Evolutionary conservation across 208 protist species (phyloP).

Genomic region (Leishmania arabica): DNA sequence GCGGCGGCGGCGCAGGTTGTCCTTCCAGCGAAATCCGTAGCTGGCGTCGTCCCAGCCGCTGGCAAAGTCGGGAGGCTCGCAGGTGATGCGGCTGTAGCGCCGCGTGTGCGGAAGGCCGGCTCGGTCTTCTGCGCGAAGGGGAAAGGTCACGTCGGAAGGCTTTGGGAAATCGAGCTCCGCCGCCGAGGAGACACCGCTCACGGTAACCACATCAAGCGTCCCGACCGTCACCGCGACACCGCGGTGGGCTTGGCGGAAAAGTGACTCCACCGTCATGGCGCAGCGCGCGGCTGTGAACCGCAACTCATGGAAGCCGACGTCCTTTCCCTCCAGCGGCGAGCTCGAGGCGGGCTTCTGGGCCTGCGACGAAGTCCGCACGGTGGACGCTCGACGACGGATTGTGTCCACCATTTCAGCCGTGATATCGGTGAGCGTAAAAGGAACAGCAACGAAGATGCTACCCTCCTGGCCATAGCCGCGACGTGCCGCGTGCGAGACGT

Average conservation of each 20-base stretch:
- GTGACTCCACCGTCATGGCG: constrained; percentile 30
- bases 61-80: constrained; percentile 34
- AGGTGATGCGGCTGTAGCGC: constrained; percentile 32
- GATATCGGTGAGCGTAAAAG: constrained; percentile 22
- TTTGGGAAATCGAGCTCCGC: not conserved
- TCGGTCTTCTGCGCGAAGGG: constrained; percentile 19
- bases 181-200: not conserved
- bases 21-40: constrained; percentile 47
- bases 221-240: constrained; percentile 31
- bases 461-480: constrained; percentile 50
- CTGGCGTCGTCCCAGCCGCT: constrained; percentile 28
- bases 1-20: constrained; percentile 58
- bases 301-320: constrained; percentile 22
- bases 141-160: constrained; percentile 8
- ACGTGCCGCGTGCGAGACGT: constrained; percentile 34
- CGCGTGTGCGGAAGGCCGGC: not conserved
- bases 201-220: constrained; percentile 27
- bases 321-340: not conserved
- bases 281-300: constrained; percentile 24
- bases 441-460: constrained; percentile 41
- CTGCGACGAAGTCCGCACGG: not conserved
- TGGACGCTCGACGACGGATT: not conserved
- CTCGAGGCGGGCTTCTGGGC: not conserved
- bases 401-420: constrained; percentile 14
- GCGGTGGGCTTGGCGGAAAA: constrained; percentile 38